Percentiles rank a stretch among this genome's conserved stretches.
phyloP scores from a whole-genome alignment of 2,329 filamentous ascomycete species.

The Tolypocladium amazonense region DNA sequence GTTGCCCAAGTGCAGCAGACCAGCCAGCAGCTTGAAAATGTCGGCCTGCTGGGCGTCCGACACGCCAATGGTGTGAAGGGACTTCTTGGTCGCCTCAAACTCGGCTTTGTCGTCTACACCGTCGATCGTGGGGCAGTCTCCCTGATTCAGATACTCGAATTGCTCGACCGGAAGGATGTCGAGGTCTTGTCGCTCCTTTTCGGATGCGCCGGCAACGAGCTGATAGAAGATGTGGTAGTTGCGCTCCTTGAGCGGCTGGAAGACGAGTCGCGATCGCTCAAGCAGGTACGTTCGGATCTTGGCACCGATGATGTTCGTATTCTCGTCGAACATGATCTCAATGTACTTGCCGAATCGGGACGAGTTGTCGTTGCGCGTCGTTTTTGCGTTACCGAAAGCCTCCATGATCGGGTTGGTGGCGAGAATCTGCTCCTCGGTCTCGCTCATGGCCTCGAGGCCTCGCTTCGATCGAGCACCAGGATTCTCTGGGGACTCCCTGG shows the following conservation, averaged over 20 bases:
- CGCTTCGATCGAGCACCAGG: slow-evolving; percentile 66
- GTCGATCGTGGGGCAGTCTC: slow-evolving; percentile 80
- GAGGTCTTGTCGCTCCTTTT: slow-evolving; percentile 70
- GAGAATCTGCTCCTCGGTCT: slow-evolving; percentile 96
- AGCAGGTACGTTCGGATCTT: slow-evolving; percentile 94
- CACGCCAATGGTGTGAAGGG: slow-evolving; percentile 81
- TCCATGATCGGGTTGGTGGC: slow-evolving; percentile 99
- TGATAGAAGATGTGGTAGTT: slow-evolving; percentile 99
- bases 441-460: slow-evolving; percentile 76
- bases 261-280: slow-evolving; percentile 90
- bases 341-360: slow-evolving; percentile 99
- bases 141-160: slow-evolving; percentile 94
- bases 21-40: slow-evolving; percentile 85
- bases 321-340: slow-evolving; percentile 96
- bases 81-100: slow-evolving; percentile 79
- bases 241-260: slow-evolving; percentile 92
- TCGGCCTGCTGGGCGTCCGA: slow-evolving; percentile 60
- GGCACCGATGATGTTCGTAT: slow-evolving; percentile 92
- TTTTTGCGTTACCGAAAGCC: slow-evolving; percentile 98
- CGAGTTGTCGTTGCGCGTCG: slow-evolving; percentile 98
- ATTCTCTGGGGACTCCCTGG: slow-evolving; percentile 85
- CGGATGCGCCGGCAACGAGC: slow-evolving; percentile 82
- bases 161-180: slow-evolving; percentile 74
- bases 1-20: slow-evolving; percentile 88
- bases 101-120: slow-evolving; percentile 94